Evolutionary conservation across 2,329 filamentous ascomycete species (phyloP).

Genomic region (Huntiella abstrusa): DNA sequence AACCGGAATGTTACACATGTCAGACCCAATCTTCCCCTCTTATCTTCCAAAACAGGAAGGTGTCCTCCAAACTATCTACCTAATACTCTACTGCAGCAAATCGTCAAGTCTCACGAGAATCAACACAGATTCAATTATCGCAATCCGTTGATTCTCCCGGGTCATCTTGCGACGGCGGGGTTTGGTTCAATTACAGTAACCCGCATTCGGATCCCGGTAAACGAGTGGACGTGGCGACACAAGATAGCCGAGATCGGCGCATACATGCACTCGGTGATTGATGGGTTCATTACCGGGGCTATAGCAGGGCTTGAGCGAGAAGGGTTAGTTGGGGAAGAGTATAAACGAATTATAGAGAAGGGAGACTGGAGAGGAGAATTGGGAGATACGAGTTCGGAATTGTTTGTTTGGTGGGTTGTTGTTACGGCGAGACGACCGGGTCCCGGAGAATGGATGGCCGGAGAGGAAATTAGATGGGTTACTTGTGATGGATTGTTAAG

Average conservation of each 20-base stretch:
- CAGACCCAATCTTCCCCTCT: no score
- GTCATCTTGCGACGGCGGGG: conserved; percentile 17
- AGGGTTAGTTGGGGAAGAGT: no score
- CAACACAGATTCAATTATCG: not conserved
- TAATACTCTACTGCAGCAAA: no score
- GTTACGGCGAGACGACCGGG: conserved; percentile 22
- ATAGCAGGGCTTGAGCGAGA: conserved; percentile 16
- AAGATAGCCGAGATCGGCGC: conserved; percentile 21
- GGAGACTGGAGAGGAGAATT: conserved; percentile 18
- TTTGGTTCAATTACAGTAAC: conserved; percentile 19
- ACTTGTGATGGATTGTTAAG: no score
- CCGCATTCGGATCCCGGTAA: conserved; percentile 19
- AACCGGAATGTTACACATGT: no score
- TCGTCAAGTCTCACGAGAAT: no score
- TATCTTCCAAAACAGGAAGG: no score
- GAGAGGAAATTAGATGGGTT: no score
- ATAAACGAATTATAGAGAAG: no score
- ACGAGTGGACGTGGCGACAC: conserved; percentile 21
- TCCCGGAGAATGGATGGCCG: no score
- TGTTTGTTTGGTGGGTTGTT: conserved; percentile 20
- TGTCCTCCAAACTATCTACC: no score
- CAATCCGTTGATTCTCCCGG: conserved; percentile 13
- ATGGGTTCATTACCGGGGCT: conserved; percentile 20
- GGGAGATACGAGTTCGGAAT: conserved; percentile 18
- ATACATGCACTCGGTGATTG: conserved; percentile 19